Conservation (phyloP, 2,329 filamentous ascomycete genomes). For the Xylaria sp. region DNA sequence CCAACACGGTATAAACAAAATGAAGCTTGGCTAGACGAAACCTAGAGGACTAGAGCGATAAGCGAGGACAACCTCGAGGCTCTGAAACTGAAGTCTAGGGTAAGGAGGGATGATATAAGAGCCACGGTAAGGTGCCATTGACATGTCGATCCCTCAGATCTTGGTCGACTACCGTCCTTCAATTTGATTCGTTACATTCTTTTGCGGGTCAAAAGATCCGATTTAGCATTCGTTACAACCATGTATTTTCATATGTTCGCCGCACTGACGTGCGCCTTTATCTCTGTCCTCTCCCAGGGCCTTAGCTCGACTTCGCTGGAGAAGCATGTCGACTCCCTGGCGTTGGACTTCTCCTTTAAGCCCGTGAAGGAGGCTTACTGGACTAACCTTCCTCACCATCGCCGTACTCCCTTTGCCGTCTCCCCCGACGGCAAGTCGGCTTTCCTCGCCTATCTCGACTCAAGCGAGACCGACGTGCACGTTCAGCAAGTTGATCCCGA, state of each 20-base stretch:
- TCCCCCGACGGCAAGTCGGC: slow-evolving; percentile 69
- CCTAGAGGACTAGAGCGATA: neutral
- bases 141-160: neutral
- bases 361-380: slow-evolving; percentile 70
- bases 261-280: neutral
- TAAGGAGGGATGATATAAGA: slow-evolving; percentile 1
- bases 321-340: slow-evolving; percentile 56
- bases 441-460: slow-evolving; percentile 70
- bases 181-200: slow-evolving; percentile 1
- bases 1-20: neutral
- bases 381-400: slow-evolving; percentile 70
- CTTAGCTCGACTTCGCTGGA: slow-evolving; percentile 39
- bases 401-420: slow-evolving; percentile 70
- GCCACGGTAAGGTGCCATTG: neutral
- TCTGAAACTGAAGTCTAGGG: neutral
- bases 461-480: slow-evolving; percentile 65
- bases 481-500: slow-evolving; percentile 66
- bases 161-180: neutral
- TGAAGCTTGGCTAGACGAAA: neutral
- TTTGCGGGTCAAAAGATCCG: slow-evolving; percentile 11
- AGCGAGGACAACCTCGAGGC: neutral
- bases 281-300: neutral
- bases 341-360: slow-evolving; percentile 64
- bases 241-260: neutral
- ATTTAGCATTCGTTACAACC: neutral